Percentiles rank a stretch among this genome's conserved stretches.
Conservation (phyloP, 441 rosid genomes). For the Brassica hybrid region DNA sequence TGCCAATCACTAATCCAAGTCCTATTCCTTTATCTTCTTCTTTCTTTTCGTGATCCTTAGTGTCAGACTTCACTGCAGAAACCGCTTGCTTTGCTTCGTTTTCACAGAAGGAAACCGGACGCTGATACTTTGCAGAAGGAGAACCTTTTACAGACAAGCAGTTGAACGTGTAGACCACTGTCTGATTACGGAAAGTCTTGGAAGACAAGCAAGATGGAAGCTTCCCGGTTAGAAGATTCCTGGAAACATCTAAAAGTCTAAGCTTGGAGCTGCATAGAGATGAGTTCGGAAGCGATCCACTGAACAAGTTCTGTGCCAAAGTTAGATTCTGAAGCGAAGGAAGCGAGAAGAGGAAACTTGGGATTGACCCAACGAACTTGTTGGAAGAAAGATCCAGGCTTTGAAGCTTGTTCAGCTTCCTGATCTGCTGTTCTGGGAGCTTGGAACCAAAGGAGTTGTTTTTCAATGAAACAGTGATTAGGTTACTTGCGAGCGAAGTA, state of each 20-base stretch:
- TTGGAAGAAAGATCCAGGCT: constrained; percentile 68
- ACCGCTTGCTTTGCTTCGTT: constrained; percentile 71
- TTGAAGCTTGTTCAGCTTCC: constrained; percentile 54
- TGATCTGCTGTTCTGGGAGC: constrained; percentile 57
- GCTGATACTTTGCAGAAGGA: constrained; percentile 60
- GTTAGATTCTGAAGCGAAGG: constrained; percentile 63
- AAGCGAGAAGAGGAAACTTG: constrained; percentile 59
- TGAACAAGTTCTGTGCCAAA: constrained; percentile 63
- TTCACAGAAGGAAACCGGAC: constrained; percentile 66
- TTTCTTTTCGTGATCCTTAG: constrained; percentile 30
- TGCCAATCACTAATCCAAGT: constrained; percentile 62
- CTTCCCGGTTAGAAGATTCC: constrained; percentile 72
- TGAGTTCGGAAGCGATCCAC: constrained; percentile 60
- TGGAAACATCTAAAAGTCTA: constrained; percentile 63
- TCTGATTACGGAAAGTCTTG: constrained; percentile 46
- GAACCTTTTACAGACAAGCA: constrained; percentile 58
- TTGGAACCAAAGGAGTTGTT: constrained; percentile 78
- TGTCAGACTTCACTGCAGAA: constrained; percentile 53
- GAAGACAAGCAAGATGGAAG: constrained; percentile 63
- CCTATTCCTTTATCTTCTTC: constrained; percentile 49
- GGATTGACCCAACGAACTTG: constrained; percentile 61
- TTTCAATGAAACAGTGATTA: constrained; percentile 52
- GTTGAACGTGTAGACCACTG: constrained; percentile 71
- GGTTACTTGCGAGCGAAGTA: constrained; percentile 61
- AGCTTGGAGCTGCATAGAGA: constrained; percentile 59